Evolutionary conservation across 2,329 filamentous ascomycete genomes (phyloP).

Genomic region (Dryadomyces quercivorus): DNA sequence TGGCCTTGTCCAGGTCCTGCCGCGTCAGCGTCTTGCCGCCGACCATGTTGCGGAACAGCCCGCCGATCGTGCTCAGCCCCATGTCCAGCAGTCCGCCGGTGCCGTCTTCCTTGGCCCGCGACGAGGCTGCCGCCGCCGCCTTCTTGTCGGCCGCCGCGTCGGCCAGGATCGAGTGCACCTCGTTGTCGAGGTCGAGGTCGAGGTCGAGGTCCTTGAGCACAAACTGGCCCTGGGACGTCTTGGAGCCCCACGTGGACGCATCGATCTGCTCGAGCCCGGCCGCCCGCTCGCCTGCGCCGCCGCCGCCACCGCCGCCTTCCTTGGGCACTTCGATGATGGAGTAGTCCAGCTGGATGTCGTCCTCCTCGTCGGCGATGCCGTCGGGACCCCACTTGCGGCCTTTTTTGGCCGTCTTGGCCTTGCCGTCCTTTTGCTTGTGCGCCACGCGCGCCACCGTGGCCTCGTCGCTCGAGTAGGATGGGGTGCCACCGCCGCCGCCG

Average conservation of each 20-base stretch:
- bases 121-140: slow-evolving; percentile 23
- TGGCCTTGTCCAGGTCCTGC: slow-evolving; percentile 77
- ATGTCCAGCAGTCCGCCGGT: slow-evolving; percentile 60
- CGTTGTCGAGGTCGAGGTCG: slow-evolving; percentile 60
- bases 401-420: slow-evolving; percentile 56
- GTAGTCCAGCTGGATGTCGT: slow-evolving; percentile 77
- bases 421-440: slow-evolving; percentile 24
- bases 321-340: slow-evolving; percentile 51
- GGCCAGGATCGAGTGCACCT: slow-evolving; percentile 81
- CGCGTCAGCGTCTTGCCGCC: slow-evolving; percentile 88
- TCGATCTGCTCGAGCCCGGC: slow-evolving; percentile 62
- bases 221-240: slow-evolving; percentile 87
- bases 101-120: slow-evolving; percentile 30
- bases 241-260: slow-evolving; percentile 71
- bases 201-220: slow-evolving; percentile 63
- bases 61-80: slow-evolving; percentile 69
- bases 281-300: slow-evolving; percentile 19
- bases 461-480: slow-evolving; percentile 75
- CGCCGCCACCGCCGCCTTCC: slow-evolving; percentile 31
- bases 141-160: slow-evolving; percentile 43
- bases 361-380: slow-evolving; percentile 74
- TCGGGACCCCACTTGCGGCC: slow-evolving; percentile 88
- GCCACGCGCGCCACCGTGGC: slow-evolving; percentile 40
- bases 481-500: slow-evolving; percentile 32
- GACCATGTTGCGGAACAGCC: slow-evolving; percentile 87